Evolutionary conservation across 2,329 filamentous ascomycete species (phyloP).

Genomic region (Lasiodiplodia gonubiensis): DNA sequence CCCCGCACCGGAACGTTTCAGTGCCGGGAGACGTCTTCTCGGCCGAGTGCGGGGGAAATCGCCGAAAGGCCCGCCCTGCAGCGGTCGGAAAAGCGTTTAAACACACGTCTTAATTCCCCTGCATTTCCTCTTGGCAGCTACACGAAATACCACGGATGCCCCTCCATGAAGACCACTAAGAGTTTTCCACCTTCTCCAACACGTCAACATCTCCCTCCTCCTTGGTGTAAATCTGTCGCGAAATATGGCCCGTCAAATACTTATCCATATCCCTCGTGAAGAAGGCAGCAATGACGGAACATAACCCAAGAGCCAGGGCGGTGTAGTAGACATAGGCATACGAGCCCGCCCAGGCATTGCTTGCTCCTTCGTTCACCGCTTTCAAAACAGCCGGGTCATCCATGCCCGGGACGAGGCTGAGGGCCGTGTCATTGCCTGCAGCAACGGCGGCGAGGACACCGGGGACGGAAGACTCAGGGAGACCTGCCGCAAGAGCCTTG

Average conservation of each 20-base stretch:
- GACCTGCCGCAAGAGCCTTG: constrained; percentile 32
- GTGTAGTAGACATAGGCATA: constrained; percentile 37
- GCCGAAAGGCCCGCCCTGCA: too few relatives aligned
- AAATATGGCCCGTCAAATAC: constrained; percentile 34
- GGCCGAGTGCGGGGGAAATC: too few relatives aligned
- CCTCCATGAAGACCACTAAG: too few relatives aligned
- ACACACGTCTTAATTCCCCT: too few relatives aligned
- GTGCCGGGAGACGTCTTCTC: too few relatives aligned
- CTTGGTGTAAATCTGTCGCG: constrained; percentile 32
- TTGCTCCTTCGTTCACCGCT: constrained; percentile 31
- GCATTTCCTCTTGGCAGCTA: too few relatives aligned
- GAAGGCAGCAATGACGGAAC: constrained; percentile 31
- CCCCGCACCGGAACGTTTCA: too few relatives aligned
- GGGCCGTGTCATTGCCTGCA: constrained; percentile 30
- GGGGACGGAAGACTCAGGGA: constrained; percentile 32
- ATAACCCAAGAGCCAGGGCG: constrained; percentile 32
- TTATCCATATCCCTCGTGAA: constrained; percentile 34
- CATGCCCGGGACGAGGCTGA: constrained; percentile 29
- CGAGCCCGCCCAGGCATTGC: constrained; percentile 31
- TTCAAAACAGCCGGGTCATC: constrained; percentile 31
- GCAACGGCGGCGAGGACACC: constrained; percentile 32
- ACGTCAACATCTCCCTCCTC: constrained; percentile 28
- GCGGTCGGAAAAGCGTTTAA: too few relatives aligned
- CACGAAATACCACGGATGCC: too few relatives aligned
- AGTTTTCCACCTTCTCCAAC: constrained; percentile 18